These are phyloP conservation scores for Podaxis mareebaensis DNA, from an alignment of 768 basidiomycete genomes.

Conservation along the genomic window DNA sequence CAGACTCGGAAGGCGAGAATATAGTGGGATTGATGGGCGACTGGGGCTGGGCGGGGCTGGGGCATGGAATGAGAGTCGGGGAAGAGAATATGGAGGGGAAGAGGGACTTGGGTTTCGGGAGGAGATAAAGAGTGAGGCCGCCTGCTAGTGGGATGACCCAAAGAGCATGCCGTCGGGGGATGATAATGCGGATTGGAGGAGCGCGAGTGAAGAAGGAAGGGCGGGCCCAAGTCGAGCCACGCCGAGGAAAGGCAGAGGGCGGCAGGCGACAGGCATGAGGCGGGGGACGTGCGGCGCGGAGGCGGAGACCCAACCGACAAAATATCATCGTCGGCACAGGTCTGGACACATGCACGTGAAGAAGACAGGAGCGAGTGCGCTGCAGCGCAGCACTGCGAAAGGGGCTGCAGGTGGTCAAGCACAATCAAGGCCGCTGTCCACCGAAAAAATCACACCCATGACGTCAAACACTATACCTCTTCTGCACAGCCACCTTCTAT, in stretches of 20 bases:
- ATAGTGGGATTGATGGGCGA: slow-evolving; percentile 38
- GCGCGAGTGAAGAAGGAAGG: slow-evolving; percentile 34
- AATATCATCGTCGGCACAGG: background rate
- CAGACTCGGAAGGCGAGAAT: slow-evolving; percentile 68
- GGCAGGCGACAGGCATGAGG: background rate
- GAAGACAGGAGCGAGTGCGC: background rate
- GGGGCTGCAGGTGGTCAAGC: background rate
- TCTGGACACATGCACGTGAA: background rate
- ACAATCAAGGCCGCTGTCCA: background rate
- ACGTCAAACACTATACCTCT: slow-evolving; percentile 11
- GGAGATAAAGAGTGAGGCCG: slow-evolving; percentile 51
- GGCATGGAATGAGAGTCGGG: slow-evolving; percentile 45
- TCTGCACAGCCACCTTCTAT: background rate
- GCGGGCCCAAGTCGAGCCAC: slow-evolving; percentile 24
- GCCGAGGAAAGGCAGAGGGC: slow-evolving; percentile 14
- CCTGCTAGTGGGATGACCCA: slow-evolving; percentile 63
- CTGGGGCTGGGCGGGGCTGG: slow-evolving; percentile 20
- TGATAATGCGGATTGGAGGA: slow-evolving; percentile 28
- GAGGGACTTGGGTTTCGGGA: slow-evolving; percentile 42
- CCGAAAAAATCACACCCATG: slow-evolving; percentile 14
- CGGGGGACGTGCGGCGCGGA: slow-evolving; percentile 6
- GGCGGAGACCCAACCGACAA: background rate
- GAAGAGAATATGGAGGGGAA: slow-evolving; percentile 47
- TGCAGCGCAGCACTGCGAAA: background rate
- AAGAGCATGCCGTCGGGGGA: slow-evolving; percentile 33